Conservation (phyloP, 2,329 filamentous ascomycete species). For the Harringtonia aguacate region DNA sequence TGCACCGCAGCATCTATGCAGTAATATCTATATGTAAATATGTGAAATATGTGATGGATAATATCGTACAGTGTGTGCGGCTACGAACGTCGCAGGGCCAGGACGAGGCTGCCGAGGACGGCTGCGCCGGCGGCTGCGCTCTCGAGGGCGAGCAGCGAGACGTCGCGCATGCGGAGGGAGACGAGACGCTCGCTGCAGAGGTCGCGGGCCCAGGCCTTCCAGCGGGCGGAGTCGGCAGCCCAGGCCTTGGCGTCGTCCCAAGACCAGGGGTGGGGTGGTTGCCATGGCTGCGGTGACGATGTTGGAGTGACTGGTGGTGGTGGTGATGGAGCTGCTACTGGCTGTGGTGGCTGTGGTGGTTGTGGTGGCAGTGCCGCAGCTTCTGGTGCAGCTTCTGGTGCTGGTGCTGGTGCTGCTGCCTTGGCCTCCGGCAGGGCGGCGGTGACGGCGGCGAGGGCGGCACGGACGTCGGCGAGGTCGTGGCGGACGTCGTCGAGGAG, state of each 20-base stretch:
- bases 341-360: background rate
- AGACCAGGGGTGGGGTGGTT: slow-evolving; percentile 9
- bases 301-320: no score
- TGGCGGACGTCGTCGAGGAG: slow-evolving; percentile 36
- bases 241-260: slow-evolving; percentile 28
- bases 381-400: background rate
- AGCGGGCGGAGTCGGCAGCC: slow-evolving; percentile 29
- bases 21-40: no score
- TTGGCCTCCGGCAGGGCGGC: background rate
- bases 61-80: no score
- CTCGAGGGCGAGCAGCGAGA: slow-evolving; percentile 59
- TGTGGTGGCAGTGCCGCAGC: background rate
- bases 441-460: slow-evolving; percentile 15
- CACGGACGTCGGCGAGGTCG: slow-evolving; percentile 27
- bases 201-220: slow-evolving; percentile 41
- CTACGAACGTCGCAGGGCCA: slow-evolving; percentile 1
- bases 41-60: no score
- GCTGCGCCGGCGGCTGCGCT: slow-evolving; percentile 53
- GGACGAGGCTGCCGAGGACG: slow-evolving; percentile 4
- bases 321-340: no score
- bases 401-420: background rate
- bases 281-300: no score
- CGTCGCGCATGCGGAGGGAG: slow-evolving; percentile 55
- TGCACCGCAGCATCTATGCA: no score
- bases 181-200: slow-evolving; percentile 56